Conservation (phyloP, 2,329 filamentous ascomycete species). For the Fusarium nygamai region DNA sequence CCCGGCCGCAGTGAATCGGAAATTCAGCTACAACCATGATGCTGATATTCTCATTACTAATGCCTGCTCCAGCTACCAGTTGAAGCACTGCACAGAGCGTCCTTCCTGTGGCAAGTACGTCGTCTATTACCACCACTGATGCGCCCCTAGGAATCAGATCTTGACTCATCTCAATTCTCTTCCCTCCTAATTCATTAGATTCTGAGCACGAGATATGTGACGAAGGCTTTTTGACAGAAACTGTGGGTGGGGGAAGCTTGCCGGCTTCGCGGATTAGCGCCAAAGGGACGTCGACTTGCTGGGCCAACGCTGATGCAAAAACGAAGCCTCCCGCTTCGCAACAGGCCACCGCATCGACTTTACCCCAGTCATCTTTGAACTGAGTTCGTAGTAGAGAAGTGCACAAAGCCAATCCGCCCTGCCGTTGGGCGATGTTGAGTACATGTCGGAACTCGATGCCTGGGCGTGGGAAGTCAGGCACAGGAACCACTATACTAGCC, state of each 20-base stretch:
- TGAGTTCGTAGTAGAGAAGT: slow-evolving; percentile 58
- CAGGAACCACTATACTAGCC: slow-evolving; percentile 7
- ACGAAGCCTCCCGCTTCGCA: slow-evolving; percentile 69
- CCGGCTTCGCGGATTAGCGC: slow-evolving; percentile 64
- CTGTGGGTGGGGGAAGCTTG: slow-evolving; percentile 67
- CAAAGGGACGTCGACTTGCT: slow-evolving; percentile 54
- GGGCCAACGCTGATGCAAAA: slow-evolving; percentile 63
- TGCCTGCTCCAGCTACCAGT: slow-evolving; percentile 56
- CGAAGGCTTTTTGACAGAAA: slow-evolving; percentile 57
- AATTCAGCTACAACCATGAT: slow-evolving; percentile 68
- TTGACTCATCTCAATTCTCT: slow-evolving; percentile 61
- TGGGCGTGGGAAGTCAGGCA: neutral
- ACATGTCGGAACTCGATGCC: slow-evolving; percentile 56
- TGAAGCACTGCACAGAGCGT: slow-evolving; percentile 9
- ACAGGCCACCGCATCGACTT: slow-evolving; percentile 56
- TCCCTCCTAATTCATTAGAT: slow-evolving; percentile 45
- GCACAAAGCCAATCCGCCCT: neutral
- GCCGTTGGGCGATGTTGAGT: slow-evolving; percentile 48
- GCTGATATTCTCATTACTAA: slow-evolving; percentile 52
- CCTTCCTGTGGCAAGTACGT: slow-evolving; percentile 55
- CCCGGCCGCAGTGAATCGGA: slow-evolving; percentile 55
- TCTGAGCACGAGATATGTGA: slow-evolving; percentile 61
- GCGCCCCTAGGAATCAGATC: slow-evolving; percentile 50
- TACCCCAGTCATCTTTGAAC: slow-evolving; percentile 58
- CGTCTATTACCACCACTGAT: slow-evolving; percentile 64